Evolutionary conservation across 2,329 filamentous ascomycete species (phyloP), one percentile per base, ranked within the genome.

Genomic region (Monilinia laxa): DNA sequence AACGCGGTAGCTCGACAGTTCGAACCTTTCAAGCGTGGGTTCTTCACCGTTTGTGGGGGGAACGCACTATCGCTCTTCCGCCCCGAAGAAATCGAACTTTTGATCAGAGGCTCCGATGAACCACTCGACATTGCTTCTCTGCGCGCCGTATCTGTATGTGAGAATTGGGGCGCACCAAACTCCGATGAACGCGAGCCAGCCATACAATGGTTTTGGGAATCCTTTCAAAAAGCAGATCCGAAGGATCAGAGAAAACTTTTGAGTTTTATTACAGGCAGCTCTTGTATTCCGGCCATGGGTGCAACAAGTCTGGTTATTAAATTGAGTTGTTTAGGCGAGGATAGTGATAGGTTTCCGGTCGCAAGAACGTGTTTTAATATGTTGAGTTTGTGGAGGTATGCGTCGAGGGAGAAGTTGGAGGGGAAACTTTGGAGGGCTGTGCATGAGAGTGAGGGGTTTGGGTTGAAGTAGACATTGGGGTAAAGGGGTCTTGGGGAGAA

Each of bases 301-400:
- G 88, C 92, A 4, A 88, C 91, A 10, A 92, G 89, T 70, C 81
- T 97, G 63, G 84, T 88, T 10, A 91, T 97, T 70, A 88, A 89
- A 70, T 81, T 97, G 63, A 84, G 86, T 18, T 93, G 90, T 74
- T 82, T 93, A 0, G 92, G 92, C 0, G 85, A 90, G 53, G 91
- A 96, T 73, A 82, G 83, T 68, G 83, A 85, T 49, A 83, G 93
- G 69, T 96, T 90, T 75, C 93, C 93, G 1, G 90, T 92, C 25
- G 93, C 93, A 23, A 85, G 93, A 74, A 97, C 93, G 10, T 97
- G 93, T 77, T 97, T 97, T 79, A 97, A 97, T 76, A 87, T 89
- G 77, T 75, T 97, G 70, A 88, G 89, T 5, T 79, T 97, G 67
- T 94, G 89, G 79, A 84, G 86, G 56, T 97, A 94, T 77, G 76